A percentile compares a stretch with the other conserved stretches of the same genome.
These are phyloP conservation scores for Oenanthe sinensis DNA, from an alignment of 129 eudicot genomes.

Conservation along the genomic window DNA sequence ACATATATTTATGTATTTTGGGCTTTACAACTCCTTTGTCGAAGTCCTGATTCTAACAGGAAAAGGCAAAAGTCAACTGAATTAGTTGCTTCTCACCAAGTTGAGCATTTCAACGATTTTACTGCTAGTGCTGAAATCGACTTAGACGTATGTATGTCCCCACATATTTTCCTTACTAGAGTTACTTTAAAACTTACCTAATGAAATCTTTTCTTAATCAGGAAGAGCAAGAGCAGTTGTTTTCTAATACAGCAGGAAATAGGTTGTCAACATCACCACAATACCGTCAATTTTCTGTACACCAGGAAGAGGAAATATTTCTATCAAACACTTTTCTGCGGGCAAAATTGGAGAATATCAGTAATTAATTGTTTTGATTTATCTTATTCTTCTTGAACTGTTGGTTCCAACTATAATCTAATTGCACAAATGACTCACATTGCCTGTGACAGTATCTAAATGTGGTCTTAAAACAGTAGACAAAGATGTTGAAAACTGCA, in stretches of 20 bases:
- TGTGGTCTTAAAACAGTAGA: background rate
- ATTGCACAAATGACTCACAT: background rate
- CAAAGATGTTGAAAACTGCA: constrained; percentile 1
- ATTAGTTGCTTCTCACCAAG: background rate
- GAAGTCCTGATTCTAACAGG: background rate
- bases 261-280: background rate
- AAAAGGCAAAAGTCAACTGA: background rate
- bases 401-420: background rate
- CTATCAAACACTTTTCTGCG: background rate
- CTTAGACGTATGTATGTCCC: background rate
- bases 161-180: background rate
- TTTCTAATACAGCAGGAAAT: background rate
- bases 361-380: background rate
- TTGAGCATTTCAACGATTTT: background rate
- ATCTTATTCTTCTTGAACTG: background rate
- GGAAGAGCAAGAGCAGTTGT: constrained; percentile 3
- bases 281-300: background rate
- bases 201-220: background rate
- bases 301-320: background rate
- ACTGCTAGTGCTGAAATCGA: background rate
- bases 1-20: background rate
- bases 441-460: constrained; percentile 8
- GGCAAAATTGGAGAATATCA: constrained; percentile 5
- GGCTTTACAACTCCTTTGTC: background rate
- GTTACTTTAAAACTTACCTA: background rate